These are phyloP conservation scores for Euptelea pleiosperma DNA, from an alignment of 164 flowering plant species.

Conservation along the genomic window DNA sequence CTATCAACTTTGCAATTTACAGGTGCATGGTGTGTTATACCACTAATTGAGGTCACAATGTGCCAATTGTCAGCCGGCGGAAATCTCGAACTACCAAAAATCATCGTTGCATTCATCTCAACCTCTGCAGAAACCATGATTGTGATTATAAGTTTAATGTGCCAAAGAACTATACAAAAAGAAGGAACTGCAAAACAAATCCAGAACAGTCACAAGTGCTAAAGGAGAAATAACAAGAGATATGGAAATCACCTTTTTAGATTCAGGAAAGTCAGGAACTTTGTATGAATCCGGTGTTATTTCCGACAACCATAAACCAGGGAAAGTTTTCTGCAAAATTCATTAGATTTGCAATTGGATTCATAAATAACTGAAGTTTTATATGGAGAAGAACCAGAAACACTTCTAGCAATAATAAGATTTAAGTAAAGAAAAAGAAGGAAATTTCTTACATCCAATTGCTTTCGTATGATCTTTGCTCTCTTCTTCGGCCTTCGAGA, in stretches of 20 bases:
- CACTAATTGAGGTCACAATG: conserved; percentile 16
- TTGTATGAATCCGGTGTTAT: conserved; percentile 41
- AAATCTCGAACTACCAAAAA: conserved; percentile 6
- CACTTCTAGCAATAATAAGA: too few species aligned
- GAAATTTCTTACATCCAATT: conserved; percentile 52
- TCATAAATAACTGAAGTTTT: not conserved
- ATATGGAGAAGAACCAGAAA: too few species aligned
- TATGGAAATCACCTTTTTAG: conserved; percentile 30
- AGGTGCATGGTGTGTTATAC: conserved; percentile 9
- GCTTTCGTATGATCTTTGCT: conserved; percentile 41
- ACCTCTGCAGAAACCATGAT: conserved; percentile 20
- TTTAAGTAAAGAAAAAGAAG: not conserved
- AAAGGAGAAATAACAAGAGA: not conserved
- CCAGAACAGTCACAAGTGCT: not conserved
- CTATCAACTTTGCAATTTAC: conserved; percentile 16
- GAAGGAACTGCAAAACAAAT: too few species aligned
- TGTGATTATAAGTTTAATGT: not conserved
- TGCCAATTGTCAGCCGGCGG: conserved; percentile 14
- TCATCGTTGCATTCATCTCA: not conserved
- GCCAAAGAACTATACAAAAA: not conserved
- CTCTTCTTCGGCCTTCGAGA: conserved; percentile 74
- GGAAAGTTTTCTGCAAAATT: conserved; percentile 39
- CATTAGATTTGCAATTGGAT: conserved; percentile 1
- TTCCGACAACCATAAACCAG: conserved; percentile 60
- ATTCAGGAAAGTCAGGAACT: conserved; percentile 39